Evolutionary conservation across 768 basidiomycete genomes (phyloP), one percentile per base, ranked within the genome.

Genomic region (Atractiella rhizophila): DNA sequence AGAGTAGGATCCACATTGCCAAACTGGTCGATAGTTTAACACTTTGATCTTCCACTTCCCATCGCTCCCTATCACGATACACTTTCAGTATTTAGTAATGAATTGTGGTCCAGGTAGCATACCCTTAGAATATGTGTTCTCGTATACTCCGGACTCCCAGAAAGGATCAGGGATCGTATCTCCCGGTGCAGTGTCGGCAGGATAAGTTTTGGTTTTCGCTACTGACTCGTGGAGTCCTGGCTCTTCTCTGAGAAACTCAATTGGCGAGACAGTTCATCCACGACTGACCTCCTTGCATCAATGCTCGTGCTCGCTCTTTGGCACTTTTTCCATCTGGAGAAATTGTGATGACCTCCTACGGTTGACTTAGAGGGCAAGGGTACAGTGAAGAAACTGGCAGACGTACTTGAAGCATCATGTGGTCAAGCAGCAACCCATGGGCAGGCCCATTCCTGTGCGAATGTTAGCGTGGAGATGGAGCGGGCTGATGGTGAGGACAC

Each of bases 381-480:
- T 23, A n/a, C 30, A 33, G 34, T 15, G 11, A 10, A 26, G 13
- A n/a, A 13, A 11, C 13, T 15, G 19, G 24, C 24, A 8, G 8
- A 20, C 18, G 32, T 29, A 30, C 26, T 11, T 15, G 13, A 8
- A 13, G 26, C 11, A n/a, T 26, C 16, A 26, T 16, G 16, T 39
- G 18, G 13, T 20, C 18, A 18, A 39, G 18, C 9, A 29, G 23
- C 18, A 39, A 43, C 26, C 41, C 41, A 19, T 33, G 28, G 18
- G 37, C 41, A n/a, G 41, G 41, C 26, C 41, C 41, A 36, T 43
- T 43, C 25, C 41, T n/a, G n/a, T n/a, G n/a, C n/a, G n/a, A n/a
- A n/a, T n/a, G n/a, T n/a, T n/a, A n/a, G n/a, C n/a, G n/a, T n/a
- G n/a, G n/a, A n/a, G n/a, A n/a, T n/a, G n/a, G n/a, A n/a, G n/a